Evolutionary conservation across 108 stramenopile species (phyloP).

Genomic region (Cylindrotheca closterium): DNA sequence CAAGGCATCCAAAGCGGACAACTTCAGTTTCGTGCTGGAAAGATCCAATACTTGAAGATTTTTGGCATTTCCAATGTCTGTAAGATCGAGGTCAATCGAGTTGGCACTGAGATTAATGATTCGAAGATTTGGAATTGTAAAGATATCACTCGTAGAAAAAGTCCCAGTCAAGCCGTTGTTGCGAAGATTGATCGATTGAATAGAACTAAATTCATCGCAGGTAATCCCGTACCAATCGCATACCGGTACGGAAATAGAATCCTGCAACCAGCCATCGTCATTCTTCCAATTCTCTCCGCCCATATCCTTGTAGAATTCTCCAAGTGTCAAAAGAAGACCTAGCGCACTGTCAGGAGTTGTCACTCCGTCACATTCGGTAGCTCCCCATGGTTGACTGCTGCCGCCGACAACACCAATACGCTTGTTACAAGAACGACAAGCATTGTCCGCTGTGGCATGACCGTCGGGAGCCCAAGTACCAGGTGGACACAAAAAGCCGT

Average conservation of each 20-base stretch:
- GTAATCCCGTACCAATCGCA: constrained; percentile 75
- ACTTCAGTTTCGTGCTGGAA: constrained; percentile 21
- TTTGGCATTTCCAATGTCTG: constrained; percentile 20
- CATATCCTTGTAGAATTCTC: constrained; percentile 41
- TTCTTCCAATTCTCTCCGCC: constrained; percentile 33
- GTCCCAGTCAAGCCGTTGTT: constrained; percentile 60
- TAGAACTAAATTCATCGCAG: constrained; percentile 45
- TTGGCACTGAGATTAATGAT: constrained; percentile 32
- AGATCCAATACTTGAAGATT: constrained; percentile 38
- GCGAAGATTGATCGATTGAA: constrained; percentile 55
- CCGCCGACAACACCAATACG: too few relatives aligned
- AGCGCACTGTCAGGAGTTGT: constrained; percentile 32
- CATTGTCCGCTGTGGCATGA: constrained; percentile 15
- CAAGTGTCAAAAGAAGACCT: constrained; percentile 33
- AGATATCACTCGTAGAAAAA: constrained; percentile 24
- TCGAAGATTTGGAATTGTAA: constrained; percentile 27
- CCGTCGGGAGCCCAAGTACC: constrained; percentile 56
- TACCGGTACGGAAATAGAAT: constrained; percentile 17
- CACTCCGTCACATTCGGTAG: constrained; percentile 26
- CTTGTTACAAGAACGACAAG: constrained; percentile 15
- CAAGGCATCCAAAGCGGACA: constrained; percentile 24
- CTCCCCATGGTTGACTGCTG: constrained; percentile 32
- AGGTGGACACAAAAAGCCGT: constrained; percentile 74
- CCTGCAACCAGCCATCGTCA: constrained; percentile 31
- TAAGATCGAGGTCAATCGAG: constrained; percentile 28